phyloP scores from a whole-genome alignment of 2,329 filamentous ascomycete species.

The Graphilbum ipis-grandicollis region DNA sequence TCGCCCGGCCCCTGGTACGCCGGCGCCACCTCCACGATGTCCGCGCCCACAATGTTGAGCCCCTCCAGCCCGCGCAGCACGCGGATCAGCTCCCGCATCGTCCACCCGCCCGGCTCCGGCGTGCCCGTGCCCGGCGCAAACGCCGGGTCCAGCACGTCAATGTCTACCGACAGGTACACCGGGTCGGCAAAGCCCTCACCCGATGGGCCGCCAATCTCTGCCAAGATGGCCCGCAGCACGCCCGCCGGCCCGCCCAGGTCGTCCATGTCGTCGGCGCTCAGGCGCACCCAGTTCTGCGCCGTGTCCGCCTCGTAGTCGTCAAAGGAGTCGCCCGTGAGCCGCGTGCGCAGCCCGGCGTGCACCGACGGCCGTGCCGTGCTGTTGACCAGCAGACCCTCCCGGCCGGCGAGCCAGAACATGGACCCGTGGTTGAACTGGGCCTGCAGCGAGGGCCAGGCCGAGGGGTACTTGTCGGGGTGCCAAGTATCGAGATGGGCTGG shows the following conservation, averaged over 20 bases:
- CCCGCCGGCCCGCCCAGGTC: slow-evolving; percentile 60
- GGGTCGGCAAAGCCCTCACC: slow-evolving; percentile 26
- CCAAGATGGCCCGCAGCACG: slow-evolving; percentile 53
- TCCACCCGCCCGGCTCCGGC: slow-evolving; percentile 83
- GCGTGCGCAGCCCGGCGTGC: slow-evolving; percentile 68
- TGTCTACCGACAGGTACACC: slow-evolving; percentile 29
- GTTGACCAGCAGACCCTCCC: slow-evolving; percentile 65
- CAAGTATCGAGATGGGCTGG: slow-evolving; percentile 61
- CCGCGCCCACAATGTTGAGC: slow-evolving; percentile 73
- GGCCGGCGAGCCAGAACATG: slow-evolving; percentile 80
- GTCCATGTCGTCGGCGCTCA: slow-evolving; percentile 76
- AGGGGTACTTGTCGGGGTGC: slow-evolving; percentile 67
- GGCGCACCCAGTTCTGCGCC: slow-evolving; percentile 60
- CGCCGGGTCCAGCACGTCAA: slow-evolving; percentile 19
- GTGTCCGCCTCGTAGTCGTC: slow-evolving; percentile 56
- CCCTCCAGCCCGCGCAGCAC: slow-evolving; percentile 68
- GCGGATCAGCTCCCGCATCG: slow-evolving; percentile 68
- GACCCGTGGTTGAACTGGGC: slow-evolving; percentile 72
- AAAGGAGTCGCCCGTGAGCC: slow-evolving; percentile 48
- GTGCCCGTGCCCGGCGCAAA: slow-evolving; percentile 48
- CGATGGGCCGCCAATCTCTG: slow-evolving; percentile 52
- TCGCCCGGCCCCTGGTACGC: slow-evolving; percentile 70
- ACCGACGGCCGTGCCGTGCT: slow-evolving; percentile 49
- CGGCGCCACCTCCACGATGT: slow-evolving; percentile 78
- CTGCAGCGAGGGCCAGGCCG: slow-evolving; percentile 53